Percentiles rank a stretch among this genome's conserved stretches.
phyloP scores from a whole-genome alignment of 768 basidiomycete species.

The Lactifluus volemus region DNA sequence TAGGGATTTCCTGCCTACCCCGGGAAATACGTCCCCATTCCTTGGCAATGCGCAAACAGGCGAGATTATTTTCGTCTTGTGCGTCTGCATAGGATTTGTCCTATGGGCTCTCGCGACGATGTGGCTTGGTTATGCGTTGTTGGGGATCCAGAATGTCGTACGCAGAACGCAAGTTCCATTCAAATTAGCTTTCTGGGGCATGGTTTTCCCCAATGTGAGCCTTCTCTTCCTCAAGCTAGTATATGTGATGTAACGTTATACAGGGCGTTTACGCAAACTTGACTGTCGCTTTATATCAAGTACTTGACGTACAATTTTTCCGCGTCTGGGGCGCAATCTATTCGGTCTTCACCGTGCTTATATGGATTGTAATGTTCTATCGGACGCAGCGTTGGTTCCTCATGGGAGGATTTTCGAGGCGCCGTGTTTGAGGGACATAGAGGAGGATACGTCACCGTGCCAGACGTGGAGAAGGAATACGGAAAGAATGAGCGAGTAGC shows the following conservation, averaged over 20 bases:
- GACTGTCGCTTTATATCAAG: slow-evolving; percentile 42
- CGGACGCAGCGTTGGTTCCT: slow-evolving; percentile 33
- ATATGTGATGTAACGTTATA: neutral
- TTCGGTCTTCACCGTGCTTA: slow-evolving; percentile 37
- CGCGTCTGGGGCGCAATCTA: slow-evolving; percentile 51
- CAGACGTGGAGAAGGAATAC: neutral
- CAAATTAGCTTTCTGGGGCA: slow-evolving; percentile 52
- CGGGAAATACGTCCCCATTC: slow-evolving; percentile 29
- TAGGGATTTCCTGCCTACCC: slow-evolving; percentile 30
- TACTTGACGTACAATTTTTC: slow-evolving; percentile 47
- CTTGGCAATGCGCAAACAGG: slow-evolving; percentile 30
- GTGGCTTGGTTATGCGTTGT: slow-evolving; percentile 51
- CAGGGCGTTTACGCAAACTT: slow-evolving; percentile 62
- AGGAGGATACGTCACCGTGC: neutral
- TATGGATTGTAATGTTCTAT: slow-evolving; percentile 44
- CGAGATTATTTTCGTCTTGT: slow-evolving; percentile 36
- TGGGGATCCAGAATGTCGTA: slow-evolving; percentile 38
- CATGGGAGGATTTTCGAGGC: slow-evolving; percentile 36
- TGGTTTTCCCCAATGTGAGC: slow-evolving; percentile 63
- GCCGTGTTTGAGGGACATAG: slow-evolving; percentile 31
- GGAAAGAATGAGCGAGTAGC: neutral
- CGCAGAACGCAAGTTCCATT: slow-evolving; percentile 40
- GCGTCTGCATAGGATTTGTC: slow-evolving; percentile 39
- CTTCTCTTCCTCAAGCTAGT: neutral
- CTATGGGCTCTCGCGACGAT: slow-evolving; percentile 57